phyloP scores from a whole-genome alignment of 2,329 filamentous ascomycete genomes.

The Tolypocladium paradoxum region DNA sequence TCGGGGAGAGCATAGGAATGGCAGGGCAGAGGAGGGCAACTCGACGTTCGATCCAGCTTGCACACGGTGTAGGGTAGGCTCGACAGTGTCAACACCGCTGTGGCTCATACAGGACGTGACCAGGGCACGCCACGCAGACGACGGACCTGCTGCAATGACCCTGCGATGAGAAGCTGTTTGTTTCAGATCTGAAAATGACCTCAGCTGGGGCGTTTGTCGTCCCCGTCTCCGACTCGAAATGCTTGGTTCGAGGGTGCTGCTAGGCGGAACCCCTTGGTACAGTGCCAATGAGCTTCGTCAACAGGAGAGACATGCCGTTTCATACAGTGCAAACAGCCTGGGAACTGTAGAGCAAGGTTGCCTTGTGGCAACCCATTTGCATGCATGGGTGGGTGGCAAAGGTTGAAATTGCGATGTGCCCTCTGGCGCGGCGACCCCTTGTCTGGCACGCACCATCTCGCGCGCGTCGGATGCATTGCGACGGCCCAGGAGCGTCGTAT shows the following conservation, averaged over 20 bases:
- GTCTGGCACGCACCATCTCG: too few species aligned
- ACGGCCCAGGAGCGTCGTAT: not conserved
- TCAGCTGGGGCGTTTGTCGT: not conserved
- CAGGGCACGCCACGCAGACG: not conserved
- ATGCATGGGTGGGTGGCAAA: not conserved
- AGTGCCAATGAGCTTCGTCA: not conserved
- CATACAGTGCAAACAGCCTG: fast-evolving
- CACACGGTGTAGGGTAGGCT: not conserved
- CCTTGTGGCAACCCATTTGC: not conserved
- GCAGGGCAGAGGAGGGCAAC: not conserved
- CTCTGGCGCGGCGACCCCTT: not conserved
- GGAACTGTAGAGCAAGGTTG: not conserved
- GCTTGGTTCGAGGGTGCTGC: not conserved
- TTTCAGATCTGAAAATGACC: not conserved
- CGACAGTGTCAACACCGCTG: too few species aligned
- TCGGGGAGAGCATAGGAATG: not conserved
- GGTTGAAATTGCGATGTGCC: not conserved
- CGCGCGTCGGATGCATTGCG: not conserved
- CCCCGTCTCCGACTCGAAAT: not conserved
- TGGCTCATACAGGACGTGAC: not conserved
- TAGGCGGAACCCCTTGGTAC: not conserved
- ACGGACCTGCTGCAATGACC: not conserved
- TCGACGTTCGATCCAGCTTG: not conserved
- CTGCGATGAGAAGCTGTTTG: not conserved
- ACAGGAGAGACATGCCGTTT: fast-evolving